Conservation (phyloP, 768 basidiomycete genomes). For the Podaxis mareebaensis region DNA sequence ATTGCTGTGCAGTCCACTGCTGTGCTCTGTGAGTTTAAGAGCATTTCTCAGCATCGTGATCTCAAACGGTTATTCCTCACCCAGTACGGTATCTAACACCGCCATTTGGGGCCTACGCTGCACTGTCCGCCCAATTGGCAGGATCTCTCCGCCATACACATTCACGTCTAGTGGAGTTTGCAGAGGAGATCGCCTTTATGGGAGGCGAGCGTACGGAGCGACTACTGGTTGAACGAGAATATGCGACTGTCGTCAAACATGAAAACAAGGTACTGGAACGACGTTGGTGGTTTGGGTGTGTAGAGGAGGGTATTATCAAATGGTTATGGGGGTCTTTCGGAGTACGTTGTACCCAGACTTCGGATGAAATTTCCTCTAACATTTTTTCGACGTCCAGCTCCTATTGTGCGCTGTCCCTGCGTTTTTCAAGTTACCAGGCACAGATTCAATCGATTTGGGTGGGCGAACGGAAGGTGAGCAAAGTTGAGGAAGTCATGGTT, state of each 20-base stretch:
- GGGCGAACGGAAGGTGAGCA: slow-evolving; percentile 81
- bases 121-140: slow-evolving; percentile 83
- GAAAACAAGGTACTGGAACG: slow-evolving; percentile 78
- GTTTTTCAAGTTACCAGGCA: slow-evolving; percentile 84
- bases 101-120: slow-evolving; percentile 88
- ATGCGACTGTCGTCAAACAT: slow-evolving; percentile 81
- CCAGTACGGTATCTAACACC: slow-evolving; percentile 90
- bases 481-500: neutral
- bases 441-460: slow-evolving; percentile 68
- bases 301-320: slow-evolving; percentile 95
- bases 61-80: slow-evolving; percentile 4
- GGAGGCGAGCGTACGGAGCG: slow-evolving; percentile 90
- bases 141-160: slow-evolving; percentile 91
- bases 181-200: slow-evolving; percentile 88
- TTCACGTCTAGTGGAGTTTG: slow-evolving; percentile 85
- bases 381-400: slow-evolving; percentile 43
- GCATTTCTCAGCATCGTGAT: neutral
- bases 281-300: slow-evolving; percentile 87
- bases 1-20: slow-evolving; percentile 84
- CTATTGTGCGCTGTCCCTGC: slow-evolving; percentile 92
- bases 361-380: neutral
- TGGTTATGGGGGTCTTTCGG: slow-evolving; percentile 97
- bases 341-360: slow-evolving; percentile 40
- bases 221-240: slow-evolving; percentile 86
- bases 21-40: slow-evolving; percentile 61